Evolutionary conservation across 176 grass and related monocot species (phyloP).

Genomic region (Aegilops speltoides): DNA sequence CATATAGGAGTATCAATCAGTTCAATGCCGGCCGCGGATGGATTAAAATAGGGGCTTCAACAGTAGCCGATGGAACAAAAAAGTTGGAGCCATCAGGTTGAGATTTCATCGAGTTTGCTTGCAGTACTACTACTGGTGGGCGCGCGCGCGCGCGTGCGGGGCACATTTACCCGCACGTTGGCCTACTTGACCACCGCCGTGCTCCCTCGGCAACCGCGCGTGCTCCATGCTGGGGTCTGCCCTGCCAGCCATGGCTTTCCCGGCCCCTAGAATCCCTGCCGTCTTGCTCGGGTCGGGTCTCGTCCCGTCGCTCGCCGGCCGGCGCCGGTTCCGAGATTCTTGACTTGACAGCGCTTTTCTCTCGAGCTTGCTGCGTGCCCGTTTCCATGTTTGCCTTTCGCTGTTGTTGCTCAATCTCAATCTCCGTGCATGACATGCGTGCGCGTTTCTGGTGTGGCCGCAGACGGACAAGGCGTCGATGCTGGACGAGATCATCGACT

Average conservation of each 20-base stretch:
- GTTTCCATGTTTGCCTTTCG: neutral
- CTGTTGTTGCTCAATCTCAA: neutral
- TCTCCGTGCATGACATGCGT: neutral
- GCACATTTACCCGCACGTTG: slow-evolving; percentile 47
- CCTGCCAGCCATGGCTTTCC: slow-evolving; percentile 33
- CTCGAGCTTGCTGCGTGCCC: neutral
- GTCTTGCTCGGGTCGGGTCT: neutral
- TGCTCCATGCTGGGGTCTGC: slow-evolving; percentile 25
- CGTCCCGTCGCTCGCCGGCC: slow-evolving; percentile 15
- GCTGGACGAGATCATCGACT: slow-evolving; percentile 99
- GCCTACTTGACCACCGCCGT: slow-evolving; percentile 38
- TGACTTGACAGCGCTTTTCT: neutral
- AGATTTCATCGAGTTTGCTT: neutral
- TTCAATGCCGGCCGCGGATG: slow-evolving; percentile 7
- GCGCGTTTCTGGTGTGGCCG: neutral
- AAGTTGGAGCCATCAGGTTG: slow-evolving; percentile 7
- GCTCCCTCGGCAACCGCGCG: slow-evolving; percentile 45
- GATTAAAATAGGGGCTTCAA: slow-evolving; percentile 29
- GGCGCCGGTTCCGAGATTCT: slow-evolving; percentile 21
- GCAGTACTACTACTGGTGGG: neutral
- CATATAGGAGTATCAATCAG: neutral
- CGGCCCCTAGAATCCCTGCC: slow-evolving; percentile 39
- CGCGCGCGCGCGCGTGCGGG: slow-evolving; percentile 31
- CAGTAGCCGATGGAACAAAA: slow-evolving; percentile 2
- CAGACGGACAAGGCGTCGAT: slow-evolving; percentile 91